Base-by-base conservation (phyloP, 768 basidiomycete genomes). In the Neoboletus magnificus region DNA sequence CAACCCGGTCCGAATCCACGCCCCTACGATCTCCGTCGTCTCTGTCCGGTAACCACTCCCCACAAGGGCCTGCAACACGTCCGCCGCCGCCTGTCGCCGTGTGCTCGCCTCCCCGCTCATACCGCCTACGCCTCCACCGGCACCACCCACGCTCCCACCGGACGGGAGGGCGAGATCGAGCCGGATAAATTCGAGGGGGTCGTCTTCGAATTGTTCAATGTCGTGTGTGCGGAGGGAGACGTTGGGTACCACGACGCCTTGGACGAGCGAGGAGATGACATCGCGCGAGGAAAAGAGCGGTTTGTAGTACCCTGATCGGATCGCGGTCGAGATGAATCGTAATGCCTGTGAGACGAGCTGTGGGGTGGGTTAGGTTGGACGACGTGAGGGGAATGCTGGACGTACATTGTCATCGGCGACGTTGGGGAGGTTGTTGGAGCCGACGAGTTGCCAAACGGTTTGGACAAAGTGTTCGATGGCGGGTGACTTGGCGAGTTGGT, bases 161-260 rank as follows among this genome's bases (percentile, higher is more conserved):
- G 88, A 85, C 52, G 78, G 79, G 63, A 82, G 75, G 15, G 93
- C 80, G 27, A 96, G 77, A 64, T 96, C 93, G 40, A 91, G 79
- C 22, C 93, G 86, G 62, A 98, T 91, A 68, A 89, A 98, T 67
- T 98, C 96, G 37, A 96, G 81, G 0, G 97, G 95, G 61, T 97
- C 95, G 57, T 98, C 97, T 72, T 97, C 94, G 65, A 99, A 98
- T 70, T 93, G 87, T 64, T 99, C 97, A 48, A 91, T 80, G 53
- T 98, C 95, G 61, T 93, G 89, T 37, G 89, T 87, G 57, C 94
- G 82, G 15, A 98, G 77, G 15, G 82, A 77, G 55, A 97, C 91
- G 64, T 97, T 98, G n/a, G 96, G 94, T 27, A 98, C 79, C 25
- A 98, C 88, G 54, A 98, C 92, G 50, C 91, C 89, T 70, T 93